Evolutionary conservation across 2,329 filamentous ascomycete species (phyloP).

Genomic region (Monosporascus sp.): DNA sequence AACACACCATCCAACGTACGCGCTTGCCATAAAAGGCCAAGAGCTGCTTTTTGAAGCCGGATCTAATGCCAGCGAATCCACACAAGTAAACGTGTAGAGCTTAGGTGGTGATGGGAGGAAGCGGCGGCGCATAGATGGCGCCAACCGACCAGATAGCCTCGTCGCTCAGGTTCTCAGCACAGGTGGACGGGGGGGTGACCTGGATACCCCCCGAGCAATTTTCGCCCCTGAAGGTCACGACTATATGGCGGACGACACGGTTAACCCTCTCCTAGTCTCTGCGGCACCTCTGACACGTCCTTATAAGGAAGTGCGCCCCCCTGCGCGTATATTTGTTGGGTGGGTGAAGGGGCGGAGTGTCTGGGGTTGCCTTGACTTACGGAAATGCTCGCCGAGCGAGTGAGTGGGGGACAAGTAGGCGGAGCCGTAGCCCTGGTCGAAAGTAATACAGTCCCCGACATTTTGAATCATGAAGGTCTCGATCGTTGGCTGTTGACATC

Average conservation of each 20-base stretch:
- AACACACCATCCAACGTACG: too few relatives aligned
- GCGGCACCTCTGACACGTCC: not conserved
- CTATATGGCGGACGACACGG: not conserved
- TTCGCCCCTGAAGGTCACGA: not conserved
- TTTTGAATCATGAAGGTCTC: not conserved
- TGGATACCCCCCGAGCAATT: not conserved
- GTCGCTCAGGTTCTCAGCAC: not conserved
- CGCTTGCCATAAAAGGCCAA: too few relatives aligned
- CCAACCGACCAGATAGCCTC: not conserved
- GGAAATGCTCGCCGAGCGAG: not conserved
- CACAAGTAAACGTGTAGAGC: not conserved
- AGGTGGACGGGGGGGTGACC: not conserved
- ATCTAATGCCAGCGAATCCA: too few relatives aligned
- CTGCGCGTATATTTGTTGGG: too few relatives aligned
- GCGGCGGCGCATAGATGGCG: not conserved
- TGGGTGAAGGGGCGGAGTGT: not conserved
- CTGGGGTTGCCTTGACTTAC: not conserved
- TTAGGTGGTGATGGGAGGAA: not conserved
- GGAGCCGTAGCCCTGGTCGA: not conserved
- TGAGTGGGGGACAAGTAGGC: not conserved
- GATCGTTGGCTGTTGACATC: not conserved
- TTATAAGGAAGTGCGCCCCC: not conserved
- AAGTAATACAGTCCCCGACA: not conserved
- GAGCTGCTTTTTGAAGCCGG: too few relatives aligned
- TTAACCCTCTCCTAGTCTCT: not conserved